Conservation (phyloP, 2,329 filamentous ascomycete genomes). For the Fusarium sp. region DNA sequence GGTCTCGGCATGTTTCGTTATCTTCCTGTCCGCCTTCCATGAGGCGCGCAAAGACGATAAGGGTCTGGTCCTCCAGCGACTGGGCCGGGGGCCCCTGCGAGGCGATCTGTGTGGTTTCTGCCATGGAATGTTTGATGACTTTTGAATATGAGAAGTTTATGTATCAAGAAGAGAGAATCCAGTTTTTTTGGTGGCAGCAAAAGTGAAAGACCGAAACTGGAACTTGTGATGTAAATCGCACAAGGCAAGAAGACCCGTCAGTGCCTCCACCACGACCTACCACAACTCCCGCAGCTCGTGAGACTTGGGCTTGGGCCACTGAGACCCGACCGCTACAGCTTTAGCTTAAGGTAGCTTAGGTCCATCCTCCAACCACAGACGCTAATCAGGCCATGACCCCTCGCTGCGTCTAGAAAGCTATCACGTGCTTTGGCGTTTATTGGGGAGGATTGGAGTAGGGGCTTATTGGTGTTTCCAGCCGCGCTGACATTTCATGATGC, state of each 20-base stretch:
- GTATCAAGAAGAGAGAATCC: neutral
- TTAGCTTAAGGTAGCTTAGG: conserved; percentile 18
- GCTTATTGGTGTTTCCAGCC: conserved; percentile 36
- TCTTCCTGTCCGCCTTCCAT: conserved; percentile 93
- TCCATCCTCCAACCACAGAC: conserved; percentile 19
- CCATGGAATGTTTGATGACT: conserved; percentile 49
- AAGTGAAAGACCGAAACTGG: conserved; percentile 32
- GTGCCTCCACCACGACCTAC: conserved; percentile 32
- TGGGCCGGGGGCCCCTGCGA: conserved; percentile 53
- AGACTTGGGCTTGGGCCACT: conserved; percentile 26
- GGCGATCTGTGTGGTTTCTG: conserved; percentile 52
- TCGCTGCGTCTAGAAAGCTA: neutral
- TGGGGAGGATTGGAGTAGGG: conserved; percentile 3
- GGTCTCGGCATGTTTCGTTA: conserved; percentile 74
- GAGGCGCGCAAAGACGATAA: conserved; percentile 86
- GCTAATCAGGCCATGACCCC: conserved; percentile 4
- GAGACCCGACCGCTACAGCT: neutral
- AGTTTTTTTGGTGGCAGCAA: conserved; percentile 10
- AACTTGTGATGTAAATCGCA: conserved; percentile 45
- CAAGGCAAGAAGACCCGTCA: conserved; percentile 39
- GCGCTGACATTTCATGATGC: conserved; percentile 34
- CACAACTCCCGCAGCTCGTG: conserved; percentile 29
- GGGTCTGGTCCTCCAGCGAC: conserved; percentile 74
- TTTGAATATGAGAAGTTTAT: neutral
- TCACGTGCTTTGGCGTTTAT: conserved; percentile 49